A percentile compares a stretch with the other conserved stretches of the same genome.
phyloP scores from a whole-genome alignment of 1,139 yeast species.

The Trichomonascaceae sp. region DNA sequence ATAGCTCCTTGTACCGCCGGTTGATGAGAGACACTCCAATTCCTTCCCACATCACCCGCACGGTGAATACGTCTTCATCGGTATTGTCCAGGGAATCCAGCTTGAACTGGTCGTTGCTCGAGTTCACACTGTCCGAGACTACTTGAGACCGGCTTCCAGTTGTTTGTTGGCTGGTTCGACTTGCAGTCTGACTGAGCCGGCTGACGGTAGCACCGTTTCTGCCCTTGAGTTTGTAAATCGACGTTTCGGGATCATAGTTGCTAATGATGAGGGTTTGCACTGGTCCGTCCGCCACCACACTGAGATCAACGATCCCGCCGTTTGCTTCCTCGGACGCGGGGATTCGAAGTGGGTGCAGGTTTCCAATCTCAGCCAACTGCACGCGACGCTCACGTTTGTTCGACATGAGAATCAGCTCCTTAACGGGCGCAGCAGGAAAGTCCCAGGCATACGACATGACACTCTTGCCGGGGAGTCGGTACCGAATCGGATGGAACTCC shows the following conservation, averaged over 20 bases:
- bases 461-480: constrained; percentile 74
- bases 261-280: constrained; percentile 78
- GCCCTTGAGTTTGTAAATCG: constrained; percentile 44
- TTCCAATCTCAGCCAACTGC: constrained; percentile 87
- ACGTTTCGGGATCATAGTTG: constrained; percentile 63
- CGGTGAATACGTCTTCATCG: constrained; percentile 30
- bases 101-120: background rate
- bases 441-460: constrained; percentile 99
- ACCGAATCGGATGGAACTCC: constrained; percentile 39
- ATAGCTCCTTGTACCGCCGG: constrained; percentile 56
- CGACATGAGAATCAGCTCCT: constrained; percentile 65
- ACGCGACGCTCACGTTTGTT: constrained; percentile 60
- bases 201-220: constrained; percentile 5
- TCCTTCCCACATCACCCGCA: constrained; percentile 66
- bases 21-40: constrained; percentile 79
- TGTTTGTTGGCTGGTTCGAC: background rate
- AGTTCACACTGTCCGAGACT: constrained; percentile 47
- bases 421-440: constrained; percentile 79
- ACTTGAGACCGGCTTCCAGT: constrained; percentile 10
- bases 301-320: constrained; percentile 58
- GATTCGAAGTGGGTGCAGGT: constrained; percentile 70
- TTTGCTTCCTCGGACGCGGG: constrained; percentile 33
- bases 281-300: constrained; percentile 95
- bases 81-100: constrained; percentile 53
- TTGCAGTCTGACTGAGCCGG: constrained; percentile 3